Evolutionary conservation across 768 basidiomycete species (phyloP), one percentile per base, ranked within the genome.

Genomic region (Dictyophora rubrovolvata): DNA sequence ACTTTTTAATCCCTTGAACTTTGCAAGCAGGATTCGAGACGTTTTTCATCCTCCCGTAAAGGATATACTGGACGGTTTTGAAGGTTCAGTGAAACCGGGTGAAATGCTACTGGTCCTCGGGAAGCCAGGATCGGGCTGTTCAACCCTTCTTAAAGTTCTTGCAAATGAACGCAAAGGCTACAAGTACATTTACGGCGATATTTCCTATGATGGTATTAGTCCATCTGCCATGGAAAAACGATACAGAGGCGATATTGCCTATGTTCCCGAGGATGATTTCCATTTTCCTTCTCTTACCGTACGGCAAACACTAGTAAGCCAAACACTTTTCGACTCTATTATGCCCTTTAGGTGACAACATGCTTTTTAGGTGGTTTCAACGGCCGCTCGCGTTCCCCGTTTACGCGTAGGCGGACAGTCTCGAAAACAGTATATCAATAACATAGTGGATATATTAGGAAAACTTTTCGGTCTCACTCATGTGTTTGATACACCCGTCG

Each of bases 271-370:
- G 72, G 90, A 92, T 64, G 90, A 94, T 67, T 74, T 88, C 1
- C 90, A 92, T 67, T 87, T 93, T 64, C 87, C 91, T 5, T 88
- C 86, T 10, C 77, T 95, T 23, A 89, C 87, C 5, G 89, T 92
- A 34, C 77, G 80, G 52, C 79, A 91, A 67, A 91, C 89, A 0
- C 75, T 96, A 33, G 73, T 53, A 48, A 68, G 48, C 70, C 70
- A 55, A 69, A 68, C 11, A 5, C 12, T 34, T 52, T 14, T 23
- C 10, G 2, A 52, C 10, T 56, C 47, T 37, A 33, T 14, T 47
- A 28, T 35, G 37, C 12, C 36, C 35, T 33, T 21, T 48, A 0
- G 55, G 18, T 21, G 36, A 46, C 21, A 56, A 46, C 3, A 5
- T 56, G 2, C 10, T 10, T n/a, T 56, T 23, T 20, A 56, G 55